phyloP scores from a whole-genome alignment of 1,284 basidiomycete genomes.

The Rhodotorula sp. region DNA sequence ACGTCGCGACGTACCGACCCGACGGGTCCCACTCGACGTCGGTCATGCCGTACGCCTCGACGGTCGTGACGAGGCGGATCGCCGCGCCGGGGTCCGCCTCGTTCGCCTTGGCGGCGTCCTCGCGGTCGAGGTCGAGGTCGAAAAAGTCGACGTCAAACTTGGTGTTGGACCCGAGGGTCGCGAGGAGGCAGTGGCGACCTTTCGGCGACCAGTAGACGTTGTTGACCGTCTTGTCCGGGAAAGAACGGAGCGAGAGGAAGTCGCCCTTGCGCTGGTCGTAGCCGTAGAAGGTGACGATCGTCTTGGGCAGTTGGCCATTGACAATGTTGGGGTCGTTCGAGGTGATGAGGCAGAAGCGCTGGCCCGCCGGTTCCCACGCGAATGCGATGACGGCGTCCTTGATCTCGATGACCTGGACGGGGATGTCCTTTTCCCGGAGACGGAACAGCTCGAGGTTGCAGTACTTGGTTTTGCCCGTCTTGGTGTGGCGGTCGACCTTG shows the following conservation, averaged over 20 bases:
- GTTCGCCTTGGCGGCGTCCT: slow-evolving; percentile 47
- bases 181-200: slow-evolving; percentile 92
- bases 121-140: slow-evolving; percentile 85
- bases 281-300: slow-evolving; percentile 95
- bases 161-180: slow-evolving; percentile 88
- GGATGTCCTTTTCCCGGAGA: slow-evolving; percentile 95
- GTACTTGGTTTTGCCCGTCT: slow-evolving; percentile 98
- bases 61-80: slow-evolving; percentile 76
- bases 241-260: slow-evolving; percentile 81
- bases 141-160: slow-evolving; percentile 99
- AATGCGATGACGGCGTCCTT: slow-evolving; percentile 98
- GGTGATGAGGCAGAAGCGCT: slow-evolving; percentile 93
- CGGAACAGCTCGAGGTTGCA: slow-evolving; percentile 99
- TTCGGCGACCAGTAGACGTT: slow-evolving; percentile 96
- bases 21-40: slow-evolving; percentile 99
- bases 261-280: slow-evolving; percentile 91
- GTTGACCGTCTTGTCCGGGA: slow-evolving; percentile 70
- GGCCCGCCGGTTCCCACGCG: slow-evolving; percentile 97
- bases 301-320: slow-evolving; percentile 91
- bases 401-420: slow-evolving; percentile 95
- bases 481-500: slow-evolving; percentile 98
- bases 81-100: slow-evolving; percentile 63
- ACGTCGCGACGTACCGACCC: slow-evolving; percentile 89
- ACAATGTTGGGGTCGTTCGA: slow-evolving; percentile 90
- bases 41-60: slow-evolving; percentile 98